These are phyloP conservation scores for Arctium minus DNA, from an alignment of 129 eudicot genomes.

Conservation along the genomic window DNA sequence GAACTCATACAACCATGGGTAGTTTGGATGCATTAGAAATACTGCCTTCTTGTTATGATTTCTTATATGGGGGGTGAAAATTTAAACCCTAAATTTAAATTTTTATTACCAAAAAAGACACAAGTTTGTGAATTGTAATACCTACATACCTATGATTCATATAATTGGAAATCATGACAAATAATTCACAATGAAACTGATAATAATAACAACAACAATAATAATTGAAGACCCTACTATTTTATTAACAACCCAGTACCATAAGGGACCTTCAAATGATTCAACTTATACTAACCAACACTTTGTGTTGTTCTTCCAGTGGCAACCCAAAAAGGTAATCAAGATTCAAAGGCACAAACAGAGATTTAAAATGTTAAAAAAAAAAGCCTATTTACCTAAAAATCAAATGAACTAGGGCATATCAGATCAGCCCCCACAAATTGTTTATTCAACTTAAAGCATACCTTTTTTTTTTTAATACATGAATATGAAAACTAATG, in stretches of 20 bases:
- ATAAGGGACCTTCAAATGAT: slow-evolving; percentile 19
- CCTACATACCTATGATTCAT: slow-evolving; percentile 5
- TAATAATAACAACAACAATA: not conserved
- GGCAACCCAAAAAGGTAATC: slow-evolving; percentile 9
- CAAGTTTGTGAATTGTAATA: not conserved
- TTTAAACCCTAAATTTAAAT: slow-evolving; percentile 6
- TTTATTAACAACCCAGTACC: not conserved
- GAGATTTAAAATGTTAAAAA: slow-evolving; percentile 12
- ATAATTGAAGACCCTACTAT: slow-evolving; percentile 1
- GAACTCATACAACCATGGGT: not conserved
- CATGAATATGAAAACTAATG: not conserved
- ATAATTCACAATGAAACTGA: slow-evolving; percentile 14
- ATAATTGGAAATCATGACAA: slow-evolving; percentile 18
- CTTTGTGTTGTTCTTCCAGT: slow-evolving; percentile 14
- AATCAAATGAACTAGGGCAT: slow-evolving; percentile 8
- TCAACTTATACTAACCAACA: slow-evolving; percentile 17
- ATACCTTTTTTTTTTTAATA: not conserved
- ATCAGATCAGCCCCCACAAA: slow-evolving; percentile 35
- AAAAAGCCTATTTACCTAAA: slow-evolving; percentile 12
- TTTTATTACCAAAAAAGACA: slow-evolving; percentile 13
- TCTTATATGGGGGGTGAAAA: slow-evolving; percentile 1
- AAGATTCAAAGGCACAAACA: not conserved
- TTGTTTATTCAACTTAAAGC: slow-evolving; percentile 23
- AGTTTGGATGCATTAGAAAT: not conserved
- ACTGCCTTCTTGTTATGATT: not conserved